Percentiles rank a stretch among this genome's conserved stretches.
Conservation (phyloP, 805 yeast species). For the Metschnikowia koreensis region DNA sequence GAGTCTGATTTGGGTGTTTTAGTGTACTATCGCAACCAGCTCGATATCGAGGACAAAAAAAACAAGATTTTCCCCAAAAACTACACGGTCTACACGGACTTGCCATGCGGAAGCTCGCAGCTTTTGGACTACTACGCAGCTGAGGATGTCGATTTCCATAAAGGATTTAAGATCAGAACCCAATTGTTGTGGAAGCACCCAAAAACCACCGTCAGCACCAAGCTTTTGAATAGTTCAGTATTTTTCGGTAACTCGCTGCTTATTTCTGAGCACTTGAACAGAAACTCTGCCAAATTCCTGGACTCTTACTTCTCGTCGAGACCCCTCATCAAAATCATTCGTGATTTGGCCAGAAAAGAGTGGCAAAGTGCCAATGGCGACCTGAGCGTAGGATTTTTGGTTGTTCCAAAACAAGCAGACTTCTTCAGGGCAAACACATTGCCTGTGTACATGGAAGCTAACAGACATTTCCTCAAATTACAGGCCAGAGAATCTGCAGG, state of each 20-base stretch:
- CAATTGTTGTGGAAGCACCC: constrained; percentile 91
- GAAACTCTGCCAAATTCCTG: constrained; percentile 30
- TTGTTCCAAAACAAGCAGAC: constrained; percentile 64
- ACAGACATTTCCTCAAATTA: constrained; percentile 67
- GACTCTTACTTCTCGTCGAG: constrained; percentile 43
- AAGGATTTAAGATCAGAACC: constrained; percentile 73
- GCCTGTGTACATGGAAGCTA: constrained; percentile 85
- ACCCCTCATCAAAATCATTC: constrained; percentile 63
- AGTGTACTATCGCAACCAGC: constrained; percentile 69
- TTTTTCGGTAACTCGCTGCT: constrained; percentile 43
- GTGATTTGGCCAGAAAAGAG: constrained; percentile 87
- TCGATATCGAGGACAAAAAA: constrained; percentile 80
- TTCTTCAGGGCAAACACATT: constrained; percentile 79
- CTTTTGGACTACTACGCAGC: constrained; percentile 72
- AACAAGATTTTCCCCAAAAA: constrained; percentile 53
- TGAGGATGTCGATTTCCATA: constrained; percentile 66
- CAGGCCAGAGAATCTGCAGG: constrained; percentile 47
- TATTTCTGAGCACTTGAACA: constrained; percentile 50
- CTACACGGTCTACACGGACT: constrained; percentile 63
- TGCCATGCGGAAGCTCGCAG: constrained; percentile 40
- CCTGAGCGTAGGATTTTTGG: constrained; percentile 66
- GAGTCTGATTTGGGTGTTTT: constrained; percentile 69
- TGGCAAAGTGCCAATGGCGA: constrained; percentile 71
- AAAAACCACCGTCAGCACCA: constrained; percentile 70
- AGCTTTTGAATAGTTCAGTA: constrained; percentile 70